These are phyloP conservation scores for Naegleria lovaniensis DNA, from an alignment of 208 protist species.

Conservation along the genomic window DNA sequence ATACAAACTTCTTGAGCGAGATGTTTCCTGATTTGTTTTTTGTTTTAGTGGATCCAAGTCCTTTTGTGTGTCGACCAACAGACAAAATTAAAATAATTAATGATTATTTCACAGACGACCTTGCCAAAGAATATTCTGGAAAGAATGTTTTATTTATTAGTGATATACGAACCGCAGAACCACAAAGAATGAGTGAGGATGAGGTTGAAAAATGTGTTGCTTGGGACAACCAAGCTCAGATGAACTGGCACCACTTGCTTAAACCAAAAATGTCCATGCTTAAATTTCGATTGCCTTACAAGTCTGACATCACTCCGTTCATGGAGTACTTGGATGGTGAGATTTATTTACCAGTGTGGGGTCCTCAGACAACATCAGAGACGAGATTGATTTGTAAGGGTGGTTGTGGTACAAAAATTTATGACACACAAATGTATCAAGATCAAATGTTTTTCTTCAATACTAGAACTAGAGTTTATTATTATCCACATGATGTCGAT, in stretches of 20 bases:
- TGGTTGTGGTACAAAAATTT: constrained; percentile 59
- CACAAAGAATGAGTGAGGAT: constrained; percentile 45
- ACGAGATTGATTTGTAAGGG: constrained; percentile 75
- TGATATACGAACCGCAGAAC: constrained; percentile 79
- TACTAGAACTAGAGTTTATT: constrained; percentile 56
- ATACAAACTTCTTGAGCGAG: constrained; percentile 74
- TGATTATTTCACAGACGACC: constrained; percentile 85
- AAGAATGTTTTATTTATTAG: constrained; percentile 75
- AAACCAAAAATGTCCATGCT: constrained; percentile 77
- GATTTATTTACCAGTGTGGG: constrained; percentile 33
- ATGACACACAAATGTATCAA: constrained; percentile 75
- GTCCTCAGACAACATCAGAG: constrained; percentile 84
- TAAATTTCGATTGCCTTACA: constrained; percentile 90
- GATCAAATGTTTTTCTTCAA: constrained; percentile 92
- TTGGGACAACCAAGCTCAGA: constrained; percentile 80
- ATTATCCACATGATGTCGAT: constrained; percentile 34
- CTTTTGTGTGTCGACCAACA: constrained; percentile 64
- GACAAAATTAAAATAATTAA: constrained; percentile 67
- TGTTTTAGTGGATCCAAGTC: constrained; percentile 82
- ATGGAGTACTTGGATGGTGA: constrained; percentile 39
- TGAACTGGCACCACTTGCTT: constrained; percentile 78
- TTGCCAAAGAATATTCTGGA: constrained; percentile 44
- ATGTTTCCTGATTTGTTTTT: constrained; percentile 74
- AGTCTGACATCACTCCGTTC: constrained; percentile 49
- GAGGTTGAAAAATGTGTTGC: constrained; percentile 74